Percentiles rank a stretch among this genome's conserved stretches.
phyloP scores from a whole-genome alignment of 148 eudicot species.

The Chenopodium album region DNA sequence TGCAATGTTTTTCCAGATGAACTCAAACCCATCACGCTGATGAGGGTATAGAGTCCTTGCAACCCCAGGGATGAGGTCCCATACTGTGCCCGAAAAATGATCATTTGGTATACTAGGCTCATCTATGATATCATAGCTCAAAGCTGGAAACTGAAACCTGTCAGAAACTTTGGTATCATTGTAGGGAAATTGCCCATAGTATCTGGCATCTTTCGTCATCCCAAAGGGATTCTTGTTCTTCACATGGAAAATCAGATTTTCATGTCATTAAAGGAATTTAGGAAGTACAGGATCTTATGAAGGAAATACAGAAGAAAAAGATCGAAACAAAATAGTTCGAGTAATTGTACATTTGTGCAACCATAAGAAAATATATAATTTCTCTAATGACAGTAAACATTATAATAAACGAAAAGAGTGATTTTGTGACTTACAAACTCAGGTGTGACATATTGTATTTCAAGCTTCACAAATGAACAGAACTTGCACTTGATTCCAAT shows the following conservation, averaged over 20 bases:
- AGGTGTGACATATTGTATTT: slow-evolving; percentile 35
- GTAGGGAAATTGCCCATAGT: slow-evolving; percentile 10
- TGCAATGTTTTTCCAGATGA: slow-evolving; percentile 69
- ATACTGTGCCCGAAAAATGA: slow-evolving; percentile 49
- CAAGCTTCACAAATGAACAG: slow-evolving; percentile 43
- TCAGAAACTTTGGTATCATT: background rate
- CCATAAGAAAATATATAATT: no score
- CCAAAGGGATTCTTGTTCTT: slow-evolving; percentile 41
- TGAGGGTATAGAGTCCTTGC: slow-evolving; percentile 48
- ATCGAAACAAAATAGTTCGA: background rate
- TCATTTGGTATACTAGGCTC: background rate
- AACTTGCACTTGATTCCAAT: slow-evolving; percentile 50
- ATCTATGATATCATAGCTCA: background rate
- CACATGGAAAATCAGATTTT: slow-evolving; percentile 4
- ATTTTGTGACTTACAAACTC: slow-evolving; percentile 46
- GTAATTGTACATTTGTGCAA: no score
- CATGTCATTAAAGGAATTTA: background rate
- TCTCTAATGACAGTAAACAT: no score
- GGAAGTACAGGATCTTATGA: no score
- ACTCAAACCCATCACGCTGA: slow-evolving; percentile 79
- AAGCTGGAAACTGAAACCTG: slow-evolving; percentile 25
- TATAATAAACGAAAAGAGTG: no score
- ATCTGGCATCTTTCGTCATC: slow-evolving; percentile 10
- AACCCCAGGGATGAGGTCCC: slow-evolving; percentile 64
- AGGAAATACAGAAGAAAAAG: background rate